Percentiles rank a stretch among this genome's conserved stretches.
Conservation (phyloP, 2,329 filamentous ascomycete species). For the Setomelanomma holmii region DNA sequence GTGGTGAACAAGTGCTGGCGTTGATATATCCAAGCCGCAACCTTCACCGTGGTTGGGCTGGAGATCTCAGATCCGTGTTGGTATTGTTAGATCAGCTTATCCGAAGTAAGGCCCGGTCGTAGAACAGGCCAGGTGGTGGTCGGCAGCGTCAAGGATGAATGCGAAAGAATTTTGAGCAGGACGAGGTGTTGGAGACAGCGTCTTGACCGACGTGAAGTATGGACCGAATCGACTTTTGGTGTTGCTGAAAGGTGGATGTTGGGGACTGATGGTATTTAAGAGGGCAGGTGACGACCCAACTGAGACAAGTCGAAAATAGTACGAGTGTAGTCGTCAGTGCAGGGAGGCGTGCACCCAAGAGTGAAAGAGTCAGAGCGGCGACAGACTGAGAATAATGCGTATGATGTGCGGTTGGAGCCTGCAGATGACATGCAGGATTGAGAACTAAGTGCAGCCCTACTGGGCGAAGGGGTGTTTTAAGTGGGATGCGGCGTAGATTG, state of each 20-base stretch:
- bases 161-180: no score
- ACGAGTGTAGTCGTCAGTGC: conserved; percentile 20
- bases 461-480: conserved; percentile 34
- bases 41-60: conserved; percentile 16
- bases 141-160: conserved; percentile 10
- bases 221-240: not conserved
- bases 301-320: conserved; percentile 34
- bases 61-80: conserved; percentile 14
- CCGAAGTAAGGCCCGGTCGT: conserved; percentile 29
- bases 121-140: conserved; percentile 23
- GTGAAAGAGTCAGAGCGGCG: conserved; percentile 34
- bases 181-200: no score
- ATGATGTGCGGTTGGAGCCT: conserved; percentile 34
- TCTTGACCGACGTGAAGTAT: conserved; percentile 3
- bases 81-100: conserved; percentile 19
- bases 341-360: conserved; percentile 20
- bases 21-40: conserved; percentile 16
- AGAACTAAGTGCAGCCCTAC: conserved; percentile 31
- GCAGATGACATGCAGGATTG: conserved; percentile 30
- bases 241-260: conserved; percentile 1
- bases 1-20: not conserved
- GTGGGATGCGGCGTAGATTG: conserved; percentile 35
- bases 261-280: conserved; percentile 19
- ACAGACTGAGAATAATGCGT: conserved; percentile 24
- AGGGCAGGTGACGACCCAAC: conserved; percentile 31